Evolutionary conservation across 768 basidiomycete species (phyloP).

Genomic region (Hydnum rufescens): DNA sequence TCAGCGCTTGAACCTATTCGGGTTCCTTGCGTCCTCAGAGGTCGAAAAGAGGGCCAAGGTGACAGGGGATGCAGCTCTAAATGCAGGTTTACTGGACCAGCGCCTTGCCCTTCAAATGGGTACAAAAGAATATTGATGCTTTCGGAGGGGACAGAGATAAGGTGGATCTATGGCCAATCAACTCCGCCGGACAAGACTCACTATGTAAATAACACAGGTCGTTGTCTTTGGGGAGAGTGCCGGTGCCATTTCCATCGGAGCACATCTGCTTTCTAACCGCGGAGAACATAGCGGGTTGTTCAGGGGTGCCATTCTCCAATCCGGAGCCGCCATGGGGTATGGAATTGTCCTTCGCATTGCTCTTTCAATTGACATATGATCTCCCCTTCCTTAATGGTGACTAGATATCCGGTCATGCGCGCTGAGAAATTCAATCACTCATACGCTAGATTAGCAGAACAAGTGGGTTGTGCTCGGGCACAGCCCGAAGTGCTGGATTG

Average conservation of each 20-base stretch:
- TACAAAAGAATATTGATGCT: slow-evolving; percentile 13
- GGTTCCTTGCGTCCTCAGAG: not conserved
- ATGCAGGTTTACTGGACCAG: slow-evolving; percentile 14
- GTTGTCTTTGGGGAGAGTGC: not conserved
- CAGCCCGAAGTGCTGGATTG: not conserved
- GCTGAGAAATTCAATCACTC: too few relatives aligned
- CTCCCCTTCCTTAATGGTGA: not conserved
- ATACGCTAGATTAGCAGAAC: not conserved
- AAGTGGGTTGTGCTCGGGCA: not conserved
- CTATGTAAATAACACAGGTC: not conserved
- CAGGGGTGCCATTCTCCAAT: not conserved
- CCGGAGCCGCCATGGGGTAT: not conserved
- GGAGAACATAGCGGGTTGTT: not conserved
- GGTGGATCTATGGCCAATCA: not conserved
- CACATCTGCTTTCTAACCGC: not conserved
- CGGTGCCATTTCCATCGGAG: not conserved
- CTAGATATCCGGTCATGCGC: not conserved
- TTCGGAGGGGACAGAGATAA: slow-evolving; percentile 14
- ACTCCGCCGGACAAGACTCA: not conserved
- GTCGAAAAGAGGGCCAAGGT: not conserved
- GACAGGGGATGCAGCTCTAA: slow-evolving; percentile 10
- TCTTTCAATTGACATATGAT: not conserved
- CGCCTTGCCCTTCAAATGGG: slow-evolving; percentile 11
- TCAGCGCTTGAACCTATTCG: not conserved
- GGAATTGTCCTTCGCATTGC: not conserved